These are phyloP conservation scores for Chloranthus sessilifolius DNA, from an alignment of 164 flowering plant genomes.

Conservation along the genomic window DNA sequence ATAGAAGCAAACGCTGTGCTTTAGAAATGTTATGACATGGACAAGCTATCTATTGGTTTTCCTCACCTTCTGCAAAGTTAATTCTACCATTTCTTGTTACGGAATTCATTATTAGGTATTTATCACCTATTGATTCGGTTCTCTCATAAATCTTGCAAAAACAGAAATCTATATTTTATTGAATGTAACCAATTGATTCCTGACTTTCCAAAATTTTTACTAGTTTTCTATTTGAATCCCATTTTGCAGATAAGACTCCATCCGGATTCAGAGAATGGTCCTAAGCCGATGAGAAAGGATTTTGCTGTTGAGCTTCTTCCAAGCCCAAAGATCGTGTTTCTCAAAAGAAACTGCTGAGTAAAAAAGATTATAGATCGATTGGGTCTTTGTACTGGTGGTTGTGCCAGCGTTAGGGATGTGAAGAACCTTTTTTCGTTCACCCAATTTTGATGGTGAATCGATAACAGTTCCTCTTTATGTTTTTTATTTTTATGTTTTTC, in stretches of 20 bases:
- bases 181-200: no score
- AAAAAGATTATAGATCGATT: background rate
- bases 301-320: slow-evolving; percentile 33
- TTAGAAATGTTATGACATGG: no score
- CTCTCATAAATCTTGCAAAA: no score
- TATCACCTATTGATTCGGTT: no score
- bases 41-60: no score
- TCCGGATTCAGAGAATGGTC: slow-evolving; percentile 27
- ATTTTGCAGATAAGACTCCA: slow-evolving; percentile 40
- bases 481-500: slow-evolving; percentile 12
- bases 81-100: no score
- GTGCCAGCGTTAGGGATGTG: slow-evolving; percentile 8
- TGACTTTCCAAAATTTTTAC: no score
- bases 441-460: slow-evolving; percentile 6
- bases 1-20: no score
- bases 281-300: slow-evolving; percentile 27
- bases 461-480: background rate
- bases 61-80: no score
- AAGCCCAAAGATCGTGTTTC: slow-evolving; percentile 39
- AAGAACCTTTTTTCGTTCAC: background rate
- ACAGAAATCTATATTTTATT: no score
- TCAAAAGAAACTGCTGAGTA: slow-evolving; percentile 28
- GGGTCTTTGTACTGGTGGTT: slow-evolving; percentile 8
- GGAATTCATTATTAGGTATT: no score
- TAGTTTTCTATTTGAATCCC: background rate